Base-by-base conservation (phyloP, 2,329 filamentous ascomycete species). In the Fusarium illudens region DNA sequence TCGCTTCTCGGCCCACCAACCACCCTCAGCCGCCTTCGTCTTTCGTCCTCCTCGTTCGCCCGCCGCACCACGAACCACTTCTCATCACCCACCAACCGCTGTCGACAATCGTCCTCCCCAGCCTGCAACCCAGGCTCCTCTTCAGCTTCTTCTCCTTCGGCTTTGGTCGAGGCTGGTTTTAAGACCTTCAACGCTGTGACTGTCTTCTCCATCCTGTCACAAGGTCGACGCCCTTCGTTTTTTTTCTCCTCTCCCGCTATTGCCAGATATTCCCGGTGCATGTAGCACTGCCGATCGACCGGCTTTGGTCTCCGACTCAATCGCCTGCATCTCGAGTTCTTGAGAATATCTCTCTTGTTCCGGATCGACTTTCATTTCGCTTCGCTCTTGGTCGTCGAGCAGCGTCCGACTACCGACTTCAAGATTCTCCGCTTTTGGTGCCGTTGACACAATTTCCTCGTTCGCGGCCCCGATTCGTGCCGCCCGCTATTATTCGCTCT, bases 1-100 rank as follows among this genome's bases (percentile, higher is more conserved):
- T 53, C 30, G 32, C 62, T 46, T 39, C 52, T 72, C 61, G 70
- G 51, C 50, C 63, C 54, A 65, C 71, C 68, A 73, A 64, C 68
- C 71, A 70, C 66, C 71, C 66, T 65, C 49, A 59, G 61, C 29
- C 52, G 48, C 62, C 32, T 55, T 50, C 39, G 42, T 25, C 34
- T 50, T 44, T 52, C 59, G 37, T 64, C 58, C 50, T 67, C 49
- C 42, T 58, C 58, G 50, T 44, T 66, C 54, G 56, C 58, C 58
- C 62, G 58, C 68, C 63, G n/a, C n/a, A n/a, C 65, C 64, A 60
- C 55, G 66, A 69, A 65, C 66, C 49, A 60, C 61, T 50, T 64
- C 56, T 60, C 58, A 52, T 55, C 64, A 62, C 55, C 59, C 64
- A 53, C 54, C 46, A 70, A 68, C 52, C 56, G 36, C 57, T 34